Evolutionary conservation across 2,329 filamentous ascomycete genomes (phyloP).

Genomic region (Polytolypa hystricis): DNA sequence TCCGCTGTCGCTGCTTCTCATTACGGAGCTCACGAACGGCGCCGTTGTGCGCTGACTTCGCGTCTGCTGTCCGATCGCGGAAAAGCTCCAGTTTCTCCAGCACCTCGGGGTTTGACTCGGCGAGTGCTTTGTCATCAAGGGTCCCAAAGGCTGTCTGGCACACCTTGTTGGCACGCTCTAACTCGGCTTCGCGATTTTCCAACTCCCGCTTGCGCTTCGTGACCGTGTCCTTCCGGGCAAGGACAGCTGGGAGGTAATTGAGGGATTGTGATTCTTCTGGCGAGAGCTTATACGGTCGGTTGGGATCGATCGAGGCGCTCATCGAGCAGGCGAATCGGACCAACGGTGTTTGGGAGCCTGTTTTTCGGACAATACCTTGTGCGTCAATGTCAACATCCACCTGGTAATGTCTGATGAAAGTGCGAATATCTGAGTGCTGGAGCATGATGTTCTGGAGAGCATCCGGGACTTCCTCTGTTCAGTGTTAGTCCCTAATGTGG

Average conservation of each 20-base stretch:
- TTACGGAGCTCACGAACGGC: conserved; percentile 11
- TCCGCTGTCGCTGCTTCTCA: conserved; percentile 13
- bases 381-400: conserved; percentile 18
- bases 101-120: conserved; percentile 7
- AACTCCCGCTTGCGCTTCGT: conserved; percentile 11
- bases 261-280: conserved; percentile 16
- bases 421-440: conserved; percentile 18
- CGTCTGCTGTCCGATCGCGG: conserved; percentile 8
- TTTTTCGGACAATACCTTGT: conserved; percentile 17
- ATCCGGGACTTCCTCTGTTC: conserved; percentile 15
- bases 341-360: conserved; percentile 15
- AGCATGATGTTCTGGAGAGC: conserved; percentile 18
- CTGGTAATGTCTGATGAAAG: conserved; percentile 19
- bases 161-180: conserved; percentile 9
- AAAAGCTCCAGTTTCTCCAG: conserved; percentile 10
- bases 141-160: conserved; percentile 8
- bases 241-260: conserved; percentile 15
- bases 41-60: conserved; percentile 11
- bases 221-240: conserved; percentile 12
- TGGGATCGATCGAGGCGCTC: conserved; percentile 18
- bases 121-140: conserved; percentile 1
- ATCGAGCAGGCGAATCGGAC: conserved; percentile 19
- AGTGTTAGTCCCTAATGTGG: neutral
- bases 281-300: conserved; percentile 15
- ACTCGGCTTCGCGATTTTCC: conserved; percentile 12